Percentiles rank a stretch among this genome's conserved stretches.
Evolutionary conservation across 1,139 yeast genomes (phyloP).

Genomic region (Yamadazyma buinensis): DNA sequence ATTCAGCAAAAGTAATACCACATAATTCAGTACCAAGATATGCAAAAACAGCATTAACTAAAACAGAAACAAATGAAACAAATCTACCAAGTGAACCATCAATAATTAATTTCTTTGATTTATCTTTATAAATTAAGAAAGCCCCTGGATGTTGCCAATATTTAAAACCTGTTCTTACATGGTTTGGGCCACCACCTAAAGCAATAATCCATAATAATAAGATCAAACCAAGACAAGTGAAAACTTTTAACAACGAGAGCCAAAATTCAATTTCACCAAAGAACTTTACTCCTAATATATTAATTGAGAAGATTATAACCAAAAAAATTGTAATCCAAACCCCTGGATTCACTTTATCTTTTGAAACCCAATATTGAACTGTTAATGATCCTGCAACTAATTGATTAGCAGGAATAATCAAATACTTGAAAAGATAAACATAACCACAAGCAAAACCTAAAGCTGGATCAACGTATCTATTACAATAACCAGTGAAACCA

Average conservation of each 20-base stretch:
- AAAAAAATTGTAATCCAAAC: conserved; percentile 57
- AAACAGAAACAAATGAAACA: conserved; percentile 61
- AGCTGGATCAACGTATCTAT: conserved; percentile 65
- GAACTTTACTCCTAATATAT: conserved; percentile 57
- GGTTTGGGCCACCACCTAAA: conserved; percentile 58
- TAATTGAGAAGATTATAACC: conserved; percentile 44
- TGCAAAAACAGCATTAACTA: conserved; percentile 74
- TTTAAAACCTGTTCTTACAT: conserved; percentile 62
- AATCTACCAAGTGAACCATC: conserved; percentile 38
- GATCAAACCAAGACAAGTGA: conserved; percentile 55
- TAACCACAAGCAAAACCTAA: conserved; percentile 76
- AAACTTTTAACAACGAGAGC: conserved; percentile 56
- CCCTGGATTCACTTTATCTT: conserved; percentile 43
- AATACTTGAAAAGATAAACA: conserved; percentile 53
- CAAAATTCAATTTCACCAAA: conserved; percentile 72
- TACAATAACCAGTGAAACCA: conserved; percentile 69
- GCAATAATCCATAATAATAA: conserved; percentile 45
- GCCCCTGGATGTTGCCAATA: conserved; percentile 67
- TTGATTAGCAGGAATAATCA: conserved; percentile 64
- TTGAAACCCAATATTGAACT: conserved; percentile 55
- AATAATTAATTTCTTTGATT: conserved; percentile 19
- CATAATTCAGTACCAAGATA: conserved; percentile 73
- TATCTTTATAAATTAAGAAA: conserved; percentile 43
- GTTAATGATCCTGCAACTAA: conserved; percentile 58
- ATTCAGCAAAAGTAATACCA: conserved; percentile 72